A percentile compares a stretch with the other conserved stretches of the same genome.
phyloP scores from a whole-genome alignment of 805 yeast species.

The Saccharomycopsis olivae region DNA sequence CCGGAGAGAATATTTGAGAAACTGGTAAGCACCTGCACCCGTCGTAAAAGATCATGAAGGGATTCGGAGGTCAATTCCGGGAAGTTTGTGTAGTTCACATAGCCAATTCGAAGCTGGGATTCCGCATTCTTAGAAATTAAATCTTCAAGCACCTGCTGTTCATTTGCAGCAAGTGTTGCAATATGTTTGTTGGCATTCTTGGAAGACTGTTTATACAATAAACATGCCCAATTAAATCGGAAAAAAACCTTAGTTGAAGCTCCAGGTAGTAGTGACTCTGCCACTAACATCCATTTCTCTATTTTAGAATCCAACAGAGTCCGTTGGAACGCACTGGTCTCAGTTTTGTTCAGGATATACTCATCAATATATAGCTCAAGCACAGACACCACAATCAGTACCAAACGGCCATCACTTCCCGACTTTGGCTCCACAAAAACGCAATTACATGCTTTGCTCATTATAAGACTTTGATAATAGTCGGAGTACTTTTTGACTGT shows the following conservation, averaged over 20 bases:
- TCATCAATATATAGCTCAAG: conserved; percentile 36
- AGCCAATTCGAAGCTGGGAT: conserved; percentile 18
- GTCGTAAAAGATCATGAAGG: conserved; percentile 42
- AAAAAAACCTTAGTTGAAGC: conserved; percentile 19
- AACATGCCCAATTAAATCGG: conserved; percentile 39
- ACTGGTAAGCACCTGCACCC: conserved; percentile 56
- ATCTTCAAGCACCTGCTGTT: background rate
- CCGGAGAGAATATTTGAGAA: conserved; percentile 42
- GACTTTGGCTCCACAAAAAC: background rate
- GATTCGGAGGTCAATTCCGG: conserved; percentile 41
- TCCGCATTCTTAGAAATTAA: background rate
- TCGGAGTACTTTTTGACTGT: conserved; percentile 5
- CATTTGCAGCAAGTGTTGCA: conserved; percentile 7
- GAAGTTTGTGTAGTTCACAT: conserved; percentile 50
- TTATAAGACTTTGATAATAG: background rate
- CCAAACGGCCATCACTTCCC: background rate
- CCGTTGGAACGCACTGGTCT: conserved; percentile 3
- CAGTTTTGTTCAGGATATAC: conserved; percentile 22
- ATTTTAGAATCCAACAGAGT: conserved; percentile 32
- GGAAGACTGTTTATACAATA: conserved; percentile 37
- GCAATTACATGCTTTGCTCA: background rate
- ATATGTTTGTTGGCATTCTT: too few species aligned
- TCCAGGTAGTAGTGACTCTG: background rate
- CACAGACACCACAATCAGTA: conserved; percentile 18
- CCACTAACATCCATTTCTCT: conserved; percentile 33